Evolutionary conservation across 2,329 filamentous ascomycete species (phyloP).

Genomic region (Aureobasidium sp.): DNA sequence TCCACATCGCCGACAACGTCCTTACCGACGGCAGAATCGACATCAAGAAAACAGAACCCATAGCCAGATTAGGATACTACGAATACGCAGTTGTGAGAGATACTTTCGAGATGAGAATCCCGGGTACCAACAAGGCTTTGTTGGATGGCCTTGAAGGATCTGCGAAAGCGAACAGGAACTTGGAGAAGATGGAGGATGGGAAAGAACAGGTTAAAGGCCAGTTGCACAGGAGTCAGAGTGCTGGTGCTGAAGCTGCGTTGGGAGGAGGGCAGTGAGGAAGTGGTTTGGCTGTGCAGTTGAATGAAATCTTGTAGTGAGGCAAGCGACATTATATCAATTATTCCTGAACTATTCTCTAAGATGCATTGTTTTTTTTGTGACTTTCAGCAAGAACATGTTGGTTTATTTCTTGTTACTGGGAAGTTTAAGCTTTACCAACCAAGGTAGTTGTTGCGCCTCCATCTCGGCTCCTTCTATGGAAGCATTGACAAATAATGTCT

Average conservation of each 20-base stretch:
- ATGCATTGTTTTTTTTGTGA: too few relatives aligned
- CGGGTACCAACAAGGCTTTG: conserved; percentile 26
- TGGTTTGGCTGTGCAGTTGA: too few relatives aligned
- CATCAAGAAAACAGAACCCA: conserved; percentile 50
- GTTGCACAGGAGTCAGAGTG: not conserved
- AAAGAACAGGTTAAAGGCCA: not conserved
- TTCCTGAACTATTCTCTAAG: too few relatives aligned
- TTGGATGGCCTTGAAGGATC: conserved; percentile 29
- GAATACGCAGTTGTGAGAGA: conserved; percentile 51
- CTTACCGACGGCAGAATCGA: conserved; percentile 51
- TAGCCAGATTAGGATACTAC: conserved; percentile 55
- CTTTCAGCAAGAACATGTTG: too few relatives aligned
- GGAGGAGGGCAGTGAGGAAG: not conserved
- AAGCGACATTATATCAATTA: too few relatives aligned
- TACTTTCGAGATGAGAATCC: conserved; percentile 51
- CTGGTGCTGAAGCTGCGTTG: not conserved
- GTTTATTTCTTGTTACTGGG: not conserved
- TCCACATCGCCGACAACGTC: conserved; percentile 51
- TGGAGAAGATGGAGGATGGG: not conserved
- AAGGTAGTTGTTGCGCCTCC: conserved; percentile 44
- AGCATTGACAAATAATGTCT: conserved; percentile 53
- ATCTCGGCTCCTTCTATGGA: conserved; percentile 47
- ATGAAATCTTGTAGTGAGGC: too few relatives aligned
- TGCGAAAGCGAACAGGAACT: conserved; percentile 18
- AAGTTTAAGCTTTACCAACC: conserved; percentile 48